A percentile compares a stretch with the other conserved stretches of the same genome.
These are phyloP conservation scores for Tulasnella sp. DNA, from an alignment of 768 basidiomycete genomes.

Conservation along the genomic window DNA sequence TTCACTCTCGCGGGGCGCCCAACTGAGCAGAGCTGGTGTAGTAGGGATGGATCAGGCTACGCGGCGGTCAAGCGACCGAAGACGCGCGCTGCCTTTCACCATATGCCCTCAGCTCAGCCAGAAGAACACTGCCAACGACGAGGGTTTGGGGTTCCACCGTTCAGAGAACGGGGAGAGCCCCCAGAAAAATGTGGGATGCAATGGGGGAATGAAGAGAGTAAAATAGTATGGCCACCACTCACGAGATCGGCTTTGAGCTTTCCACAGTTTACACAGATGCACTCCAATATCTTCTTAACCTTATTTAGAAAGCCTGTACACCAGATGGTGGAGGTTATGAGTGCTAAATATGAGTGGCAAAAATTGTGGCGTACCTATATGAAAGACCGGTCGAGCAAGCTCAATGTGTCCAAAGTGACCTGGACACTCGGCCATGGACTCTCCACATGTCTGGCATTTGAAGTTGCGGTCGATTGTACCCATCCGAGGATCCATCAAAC, in stretches of 20 bases:
- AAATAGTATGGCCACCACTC: constrained; percentile 65
- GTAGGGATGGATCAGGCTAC: constrained; percentile 42
- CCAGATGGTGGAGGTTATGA: not conserved
- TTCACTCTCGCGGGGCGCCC: constrained; percentile 64
- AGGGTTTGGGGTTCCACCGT: constrained; percentile 87
- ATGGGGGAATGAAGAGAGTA: constrained; percentile 83
- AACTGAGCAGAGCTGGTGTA: constrained; percentile 33
- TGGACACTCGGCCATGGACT: constrained; percentile 99
- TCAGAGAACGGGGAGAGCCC: constrained; percentile 83
- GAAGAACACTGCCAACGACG: constrained; percentile 54
- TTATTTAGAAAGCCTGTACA: constrained; percentile 81
- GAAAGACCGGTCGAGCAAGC: constrained; percentile 91
- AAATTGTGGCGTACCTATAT: constrained; percentile 55
- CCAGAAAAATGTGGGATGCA: constrained; percentile 85
- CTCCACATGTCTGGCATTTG: constrained; percentile 98
- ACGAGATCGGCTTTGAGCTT: constrained; percentile 95
- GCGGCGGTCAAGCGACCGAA: constrained; percentile 91
- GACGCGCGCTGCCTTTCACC: constrained; percentile 65
- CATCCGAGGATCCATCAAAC: constrained; percentile 96
- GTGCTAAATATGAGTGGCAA: not conserved
- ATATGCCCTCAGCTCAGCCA: constrained; percentile 23
- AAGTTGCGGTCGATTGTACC: constrained; percentile 96
- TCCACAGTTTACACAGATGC: constrained; percentile 97
- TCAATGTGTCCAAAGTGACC: constrained; percentile 99
- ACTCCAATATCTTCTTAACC: constrained; percentile 99